phyloP scores from a whole-genome alignment of 768 basidiomycete species.

The Tylopilus felleus region DNA sequence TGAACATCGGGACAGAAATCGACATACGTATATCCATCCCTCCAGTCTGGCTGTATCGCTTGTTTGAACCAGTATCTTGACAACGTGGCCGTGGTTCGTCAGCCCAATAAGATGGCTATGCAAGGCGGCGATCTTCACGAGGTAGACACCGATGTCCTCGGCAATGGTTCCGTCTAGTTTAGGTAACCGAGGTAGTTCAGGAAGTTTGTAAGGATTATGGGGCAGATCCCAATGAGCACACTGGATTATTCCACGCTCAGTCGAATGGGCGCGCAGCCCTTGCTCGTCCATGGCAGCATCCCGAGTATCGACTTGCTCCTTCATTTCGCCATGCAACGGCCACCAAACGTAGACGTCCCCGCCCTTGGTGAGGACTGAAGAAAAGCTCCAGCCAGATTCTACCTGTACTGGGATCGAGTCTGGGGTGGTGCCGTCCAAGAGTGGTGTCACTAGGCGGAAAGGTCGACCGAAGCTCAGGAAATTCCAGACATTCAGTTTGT shows the following conservation, averaged over 20 bases:
- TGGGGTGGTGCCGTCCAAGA: constrained; percentile 40
- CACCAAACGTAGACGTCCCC: constrained; percentile 77
- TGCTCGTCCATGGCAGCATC: constrained; percentile 46
- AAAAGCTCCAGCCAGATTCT: constrained; percentile 80
- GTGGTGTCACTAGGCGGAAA: constrained; percentile 48
- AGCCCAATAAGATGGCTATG: constrained; percentile 72
- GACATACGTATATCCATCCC: constrained; percentile 76
- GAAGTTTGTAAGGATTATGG: constrained; percentile 54
- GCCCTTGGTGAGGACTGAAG: constrained; percentile 66
- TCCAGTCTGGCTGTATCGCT: constrained; percentile 36
- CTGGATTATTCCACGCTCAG: constrained; percentile 45
- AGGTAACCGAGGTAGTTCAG: constrained; percentile 60
- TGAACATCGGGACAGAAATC: neutral
- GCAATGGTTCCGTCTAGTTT: constrained; percentile 32
- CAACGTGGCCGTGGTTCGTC: constrained; percentile 75
- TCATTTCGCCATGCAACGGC: constrained; percentile 51
- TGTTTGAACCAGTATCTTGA: constrained; percentile 51
- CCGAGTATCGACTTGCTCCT: constrained; percentile 34
- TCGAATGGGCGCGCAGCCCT: constrained; percentile 29
- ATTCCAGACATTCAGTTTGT: constrained; percentile 61
- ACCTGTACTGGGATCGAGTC: constrained; percentile 56
- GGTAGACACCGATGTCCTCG: constrained; percentile 36
- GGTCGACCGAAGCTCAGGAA: constrained; percentile 79
- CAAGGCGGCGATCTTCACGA: constrained; percentile 81
- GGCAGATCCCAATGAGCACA: constrained; percentile 60